Evolutionary conservation across 352 stramenopile species (phyloP).

Genomic region (Globisporangium irregulare): DNA sequence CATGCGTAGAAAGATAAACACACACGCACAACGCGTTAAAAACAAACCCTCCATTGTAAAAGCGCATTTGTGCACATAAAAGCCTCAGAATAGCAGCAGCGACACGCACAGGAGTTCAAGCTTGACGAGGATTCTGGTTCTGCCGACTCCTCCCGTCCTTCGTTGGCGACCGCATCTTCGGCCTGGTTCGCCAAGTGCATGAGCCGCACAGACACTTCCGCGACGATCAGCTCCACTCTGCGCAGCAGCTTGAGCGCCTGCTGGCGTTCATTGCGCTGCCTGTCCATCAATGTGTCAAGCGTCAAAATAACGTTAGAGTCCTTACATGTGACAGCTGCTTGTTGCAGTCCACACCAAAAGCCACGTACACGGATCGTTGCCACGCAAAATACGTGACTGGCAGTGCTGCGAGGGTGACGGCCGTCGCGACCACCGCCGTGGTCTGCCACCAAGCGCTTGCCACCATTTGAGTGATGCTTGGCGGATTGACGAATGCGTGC

Average conservation of each 20-base stretch:
- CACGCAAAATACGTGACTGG: conserved; percentile 46
- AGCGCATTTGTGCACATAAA: background rate
- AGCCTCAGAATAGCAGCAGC: background rate
- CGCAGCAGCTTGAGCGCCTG: conserved; percentile 62
- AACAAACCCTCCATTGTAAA: background rate
- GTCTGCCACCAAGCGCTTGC: conserved; percentile 20
- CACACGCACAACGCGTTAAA: background rate
- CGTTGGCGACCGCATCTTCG: conserved; percentile 54
- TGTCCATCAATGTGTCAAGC: conserved; percentile 11
- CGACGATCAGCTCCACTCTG: conserved; percentile 72
- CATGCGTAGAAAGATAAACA: conserved; percentile 1
- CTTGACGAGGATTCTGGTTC: conserved; percentile 31
- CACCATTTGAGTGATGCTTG: conserved; percentile 7
- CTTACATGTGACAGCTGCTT: background rate
- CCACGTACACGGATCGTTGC: conserved; percentile 31
- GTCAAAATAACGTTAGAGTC: background rate
- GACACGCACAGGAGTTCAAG: conserved; percentile 63
- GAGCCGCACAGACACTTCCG: conserved; percentile 59
- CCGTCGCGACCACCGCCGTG: conserved; percentile 11
- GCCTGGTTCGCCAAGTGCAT: conserved; percentile 62
- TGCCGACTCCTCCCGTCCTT: conserved; percentile 28
- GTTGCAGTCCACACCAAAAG: background rate
- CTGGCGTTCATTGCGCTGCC: conserved; percentile 32
- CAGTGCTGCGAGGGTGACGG: conserved; percentile 24
- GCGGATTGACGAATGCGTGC: background rate